phyloP scores from a whole-genome alignment of 352 stramenopile species.

The Phytophthora constricta region DNA sequence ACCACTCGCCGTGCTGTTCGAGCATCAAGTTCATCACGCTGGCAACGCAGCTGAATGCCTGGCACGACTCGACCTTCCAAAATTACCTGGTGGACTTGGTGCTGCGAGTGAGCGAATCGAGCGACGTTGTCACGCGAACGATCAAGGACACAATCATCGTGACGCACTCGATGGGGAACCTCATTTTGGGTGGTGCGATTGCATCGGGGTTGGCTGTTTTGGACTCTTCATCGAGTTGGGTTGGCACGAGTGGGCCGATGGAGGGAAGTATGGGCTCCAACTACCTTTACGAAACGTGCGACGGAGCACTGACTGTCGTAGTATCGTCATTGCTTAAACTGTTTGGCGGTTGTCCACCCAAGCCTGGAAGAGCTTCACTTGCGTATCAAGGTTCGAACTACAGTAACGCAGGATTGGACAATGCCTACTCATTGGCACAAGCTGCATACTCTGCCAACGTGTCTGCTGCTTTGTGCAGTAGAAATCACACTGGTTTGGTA shows the following conservation, averaged over 20 bases:
- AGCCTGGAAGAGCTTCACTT: conserved; percentile 35
- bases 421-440: conserved; percentile 35
- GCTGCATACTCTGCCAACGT: conserved; percentile 35
- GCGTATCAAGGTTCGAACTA: conserved; percentile 42
- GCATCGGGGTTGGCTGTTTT: conserved; percentile 38
- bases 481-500: conserved; percentile 37
- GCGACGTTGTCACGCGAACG: conserved; percentile 33
- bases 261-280: conserved; percentile 58
- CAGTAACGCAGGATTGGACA: conserved; percentile 20
- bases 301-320: conserved; percentile 27
- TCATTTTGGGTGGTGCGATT: conserved; percentile 57
- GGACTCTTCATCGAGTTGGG: conserved; percentile 43
- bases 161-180: conserved; percentile 70
- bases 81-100: conserved; percentile 44
- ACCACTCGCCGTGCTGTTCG: conserved; percentile 68
- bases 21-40: conserved; percentile 57
- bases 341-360: conserved; percentile 53
- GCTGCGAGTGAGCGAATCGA: conserved; percentile 45
- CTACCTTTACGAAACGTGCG: conserved; percentile 48
- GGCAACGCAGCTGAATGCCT: conserved; percentile 54
- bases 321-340: conserved; percentile 29
- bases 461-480: conserved; percentile 42
- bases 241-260: conserved; percentile 48
- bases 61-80: conserved; percentile 50
- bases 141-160: conserved; percentile 74